A percentile compares a stretch with the other conserved stretches of the same genome.
Conservation (phyloP, 257 asterid species). For the Gentiana macrophylla region DNA sequence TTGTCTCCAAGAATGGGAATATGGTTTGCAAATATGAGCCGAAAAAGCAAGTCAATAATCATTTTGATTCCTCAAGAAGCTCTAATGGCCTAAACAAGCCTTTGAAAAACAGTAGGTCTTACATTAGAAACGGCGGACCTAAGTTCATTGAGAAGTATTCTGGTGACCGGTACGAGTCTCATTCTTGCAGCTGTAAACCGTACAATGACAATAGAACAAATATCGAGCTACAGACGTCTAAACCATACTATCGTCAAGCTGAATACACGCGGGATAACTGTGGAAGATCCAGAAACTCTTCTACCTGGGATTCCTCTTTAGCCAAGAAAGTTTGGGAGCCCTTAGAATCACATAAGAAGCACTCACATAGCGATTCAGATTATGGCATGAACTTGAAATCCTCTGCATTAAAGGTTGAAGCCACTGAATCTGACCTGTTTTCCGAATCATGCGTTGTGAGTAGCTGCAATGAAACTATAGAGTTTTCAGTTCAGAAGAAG, state of each 20-base stretch:
- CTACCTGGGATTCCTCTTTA: conserved; percentile 23
- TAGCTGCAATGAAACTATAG: conserved; percentile 36
- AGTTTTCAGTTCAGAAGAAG: conserved; percentile 28
- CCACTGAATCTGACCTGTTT: conserved; percentile 38
- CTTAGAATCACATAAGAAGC: conserved; percentile 67
- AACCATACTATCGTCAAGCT: conserved; percentile 42
- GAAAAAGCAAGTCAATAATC: conserved; percentile 43
- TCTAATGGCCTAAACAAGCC: conserved; percentile 40
- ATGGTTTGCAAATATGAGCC: conserved; percentile 39
- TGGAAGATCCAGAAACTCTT: conserved; percentile 43
- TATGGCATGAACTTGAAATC: conserved; percentile 56
- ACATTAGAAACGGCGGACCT: conserved; percentile 43
- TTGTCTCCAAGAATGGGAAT: conserved; percentile 38
- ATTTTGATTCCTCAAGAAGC: conserved; percentile 39
- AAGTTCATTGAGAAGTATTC: conserved; percentile 41
- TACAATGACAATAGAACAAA: conserved; percentile 51
- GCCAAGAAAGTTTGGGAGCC: conserved; percentile 97
- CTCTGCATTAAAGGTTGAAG: conserved; percentile 38
- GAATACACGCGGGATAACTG: conserved; percentile 39
- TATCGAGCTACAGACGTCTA: conserved; percentile 33
- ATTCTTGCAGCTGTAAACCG: conserved; percentile 60
- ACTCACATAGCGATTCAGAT: conserved; percentile 56
- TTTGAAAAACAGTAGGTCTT: conserved; percentile 38
- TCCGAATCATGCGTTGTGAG: conserved; percentile 38
- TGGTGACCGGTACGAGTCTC: conserved; percentile 43